These are phyloP conservation scores for Aureobasidium sp. DNA, from an alignment of 2,329 filamentous ascomycete species.

Conservation along the genomic window DNA sequence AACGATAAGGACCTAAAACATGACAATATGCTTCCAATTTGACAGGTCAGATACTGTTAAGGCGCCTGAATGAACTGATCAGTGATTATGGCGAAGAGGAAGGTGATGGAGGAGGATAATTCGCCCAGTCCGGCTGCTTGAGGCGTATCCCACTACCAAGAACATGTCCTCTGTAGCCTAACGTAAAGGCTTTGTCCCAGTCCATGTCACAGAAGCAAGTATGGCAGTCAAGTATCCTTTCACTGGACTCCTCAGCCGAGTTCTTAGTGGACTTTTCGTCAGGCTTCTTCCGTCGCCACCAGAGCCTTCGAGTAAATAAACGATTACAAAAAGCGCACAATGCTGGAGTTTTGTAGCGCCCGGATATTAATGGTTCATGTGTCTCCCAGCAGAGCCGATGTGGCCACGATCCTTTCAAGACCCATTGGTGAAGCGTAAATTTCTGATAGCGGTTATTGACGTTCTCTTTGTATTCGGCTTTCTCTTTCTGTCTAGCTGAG, in stretches of 20 bases:
- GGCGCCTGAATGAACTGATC: not conserved
- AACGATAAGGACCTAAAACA: not conserved
- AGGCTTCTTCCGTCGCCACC: not conserved
- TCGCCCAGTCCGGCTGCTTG: not conserved
- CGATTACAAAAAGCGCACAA: not conserved
- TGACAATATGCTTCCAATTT: too few species aligned
- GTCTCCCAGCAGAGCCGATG: not conserved
- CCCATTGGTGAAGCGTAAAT: not conserved
- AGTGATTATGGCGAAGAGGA: not conserved
- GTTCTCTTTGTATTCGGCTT: not conserved
- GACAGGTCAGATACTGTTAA: not conserved
- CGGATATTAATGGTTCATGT: not conserved
- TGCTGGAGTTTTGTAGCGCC: not conserved
- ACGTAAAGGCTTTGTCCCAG: not conserved
- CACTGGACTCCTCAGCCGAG: not conserved
- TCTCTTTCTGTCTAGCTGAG: not conserved
- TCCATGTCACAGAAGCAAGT: not conserved
- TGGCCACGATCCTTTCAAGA: not conserved
- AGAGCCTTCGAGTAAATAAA: not conserved
- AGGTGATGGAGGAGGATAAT: not conserved
- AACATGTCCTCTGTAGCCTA: not conserved
- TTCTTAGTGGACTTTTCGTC: not conserved
- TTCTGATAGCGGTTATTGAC: not conserved
- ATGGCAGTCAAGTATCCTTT: not conserved
- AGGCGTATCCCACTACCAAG: not conserved